Base-by-base conservation (phyloP, 2,329 filamentous ascomycete species). In the Exophiala sideris region DNA sequence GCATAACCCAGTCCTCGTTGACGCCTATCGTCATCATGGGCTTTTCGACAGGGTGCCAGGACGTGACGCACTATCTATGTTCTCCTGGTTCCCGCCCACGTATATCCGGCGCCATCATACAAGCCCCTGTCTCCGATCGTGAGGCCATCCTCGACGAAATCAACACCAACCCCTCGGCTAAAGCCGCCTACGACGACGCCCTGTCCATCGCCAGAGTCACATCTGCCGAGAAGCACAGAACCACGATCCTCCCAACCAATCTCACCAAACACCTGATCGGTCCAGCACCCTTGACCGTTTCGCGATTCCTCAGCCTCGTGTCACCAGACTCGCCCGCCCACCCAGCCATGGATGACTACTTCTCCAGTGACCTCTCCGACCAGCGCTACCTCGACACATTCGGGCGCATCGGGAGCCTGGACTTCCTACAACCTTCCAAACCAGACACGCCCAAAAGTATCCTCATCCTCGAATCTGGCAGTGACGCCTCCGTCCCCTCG, bases 331-430 rank as follows among this genome's bases (percentile, higher is more conserved):
- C 76, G 18, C 81, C 81, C 0, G 73, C 76, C 44, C 70, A 75
- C 47, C 76, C 83, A 4, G 87, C 86, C 8, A 86, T 88, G 54
- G 91, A 96, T 67, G 91, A 96, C 67, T 89, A 88, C 66, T 96
- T 95, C 72, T 91, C 87, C n/a, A 85, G 83, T 2, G 88, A 94
- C 66, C 72, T 95, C n/a, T 69, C 74, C 0, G 79, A 82, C 39
- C 75, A 80, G 32, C 74, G 77, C 14, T 73, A 91, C 5, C 65
- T 70, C 20, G 68, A 68, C 11, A 86, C 85, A n/a, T 96, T 92
- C 79, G 80, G 84, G 3, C 42, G 35, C 8, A 42, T 59, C n/a
- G 46, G 42, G 9, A 14, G 14, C 1, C 35, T 38, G 5, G 29
- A 35, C 2, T 51, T 51, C 36, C 24, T 59, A 10, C 20, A 40